Evolutionary conservation across 1,284 basidiomycete genomes (phyloP).

Genomic region (Mycosarcoma mackinlayi): DNA sequence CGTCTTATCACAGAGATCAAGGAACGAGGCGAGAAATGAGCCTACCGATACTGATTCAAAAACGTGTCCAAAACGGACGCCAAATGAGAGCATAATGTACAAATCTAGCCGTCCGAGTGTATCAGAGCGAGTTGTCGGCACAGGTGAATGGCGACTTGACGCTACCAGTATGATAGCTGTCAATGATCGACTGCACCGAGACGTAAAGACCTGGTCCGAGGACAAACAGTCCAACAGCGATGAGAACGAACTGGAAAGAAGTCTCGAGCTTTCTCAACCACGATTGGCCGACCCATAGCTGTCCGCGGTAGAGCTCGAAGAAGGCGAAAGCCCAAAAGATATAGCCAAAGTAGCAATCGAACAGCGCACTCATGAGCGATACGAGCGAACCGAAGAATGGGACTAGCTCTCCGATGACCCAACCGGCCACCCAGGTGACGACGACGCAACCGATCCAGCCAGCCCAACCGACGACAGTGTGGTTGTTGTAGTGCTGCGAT

Average conservation of each 20-base stretch:
- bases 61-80: not conserved
- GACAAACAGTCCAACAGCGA: conserved; percentile 70
- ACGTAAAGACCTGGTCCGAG: conserved; percentile 70
- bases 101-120: no score
- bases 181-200: conserved; percentile 70
- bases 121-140: conserved; percentile 51
- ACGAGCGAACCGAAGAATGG: conserved; percentile 72
- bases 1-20: no score
- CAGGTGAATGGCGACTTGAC: conserved; percentile 60
- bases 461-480: conserved; percentile 75
- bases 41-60: no score
- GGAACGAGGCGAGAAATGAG: no score
- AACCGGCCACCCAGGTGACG: conserved; percentile 74
- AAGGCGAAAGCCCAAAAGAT: conserved; percentile 71
- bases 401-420: conserved; percentile 73
- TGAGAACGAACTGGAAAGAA: conserved; percentile 69
- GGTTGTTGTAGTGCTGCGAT: conserved; percentile 66
- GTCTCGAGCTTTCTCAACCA: conserved; percentile 54
- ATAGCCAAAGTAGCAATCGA: conserved; percentile 68
- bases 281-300: conserved; percentile 56
- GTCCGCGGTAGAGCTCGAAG: conserved; percentile 69
- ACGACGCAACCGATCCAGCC: conserved; percentile 74
- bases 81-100: not conserved
- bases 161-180: conserved; percentile 66
- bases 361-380: conserved; percentile 68